phyloP scores from a whole-genome alignment of 257 asterid species.

The Solanum ossicruentum region DNA sequence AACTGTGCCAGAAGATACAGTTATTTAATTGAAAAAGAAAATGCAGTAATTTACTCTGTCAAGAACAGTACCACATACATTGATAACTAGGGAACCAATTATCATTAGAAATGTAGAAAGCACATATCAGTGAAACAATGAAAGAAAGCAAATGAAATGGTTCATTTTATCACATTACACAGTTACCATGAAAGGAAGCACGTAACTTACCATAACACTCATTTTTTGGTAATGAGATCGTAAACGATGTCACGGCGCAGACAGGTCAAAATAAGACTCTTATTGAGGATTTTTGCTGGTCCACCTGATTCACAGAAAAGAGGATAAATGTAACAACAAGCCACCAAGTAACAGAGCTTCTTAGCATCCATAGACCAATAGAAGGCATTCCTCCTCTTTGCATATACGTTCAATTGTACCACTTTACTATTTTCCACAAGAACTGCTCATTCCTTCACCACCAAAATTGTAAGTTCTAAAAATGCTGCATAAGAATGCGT shows the following conservation, averaged over 20 bases:
- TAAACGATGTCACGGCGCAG: neutral
- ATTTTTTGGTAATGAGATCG: neutral
- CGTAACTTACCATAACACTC: conserved; percentile 11
- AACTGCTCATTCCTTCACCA: neutral
- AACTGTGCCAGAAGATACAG: neutral
- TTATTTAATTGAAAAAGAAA: neutral
- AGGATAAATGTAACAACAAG: neutral
- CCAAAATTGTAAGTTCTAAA: neutral
- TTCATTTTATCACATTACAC: neutral
- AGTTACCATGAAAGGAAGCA: neutral
- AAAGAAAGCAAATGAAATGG: neutral
- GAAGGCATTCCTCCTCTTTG: neutral
- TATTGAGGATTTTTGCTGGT: neutral
- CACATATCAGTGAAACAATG: neutral
- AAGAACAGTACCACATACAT: neutral
- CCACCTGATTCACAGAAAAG: neutral
- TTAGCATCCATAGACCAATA: neutral
- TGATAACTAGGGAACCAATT: neutral
- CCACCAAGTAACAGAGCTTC: neutral
- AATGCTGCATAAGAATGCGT: neutral
- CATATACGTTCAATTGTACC: neutral
- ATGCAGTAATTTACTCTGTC: neutral
- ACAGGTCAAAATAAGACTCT: neutral
- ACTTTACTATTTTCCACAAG: neutral
- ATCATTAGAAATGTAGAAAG: neutral